Conservation (phyloP, 2,329 filamentous ascomycete genomes). For the Hymenoscyphus albidus region DNA sequence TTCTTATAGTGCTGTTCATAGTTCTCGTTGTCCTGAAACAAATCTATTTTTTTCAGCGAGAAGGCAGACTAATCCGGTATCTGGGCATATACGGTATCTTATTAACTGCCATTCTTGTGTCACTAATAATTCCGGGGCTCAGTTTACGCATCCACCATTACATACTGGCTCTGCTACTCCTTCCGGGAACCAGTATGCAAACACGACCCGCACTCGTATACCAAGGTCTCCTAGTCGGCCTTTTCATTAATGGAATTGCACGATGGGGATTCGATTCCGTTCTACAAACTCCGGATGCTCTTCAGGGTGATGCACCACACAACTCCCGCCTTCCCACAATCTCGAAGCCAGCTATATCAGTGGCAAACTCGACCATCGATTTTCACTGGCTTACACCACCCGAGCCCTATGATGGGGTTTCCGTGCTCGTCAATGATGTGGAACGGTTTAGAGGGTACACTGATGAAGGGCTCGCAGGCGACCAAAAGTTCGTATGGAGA, state of each 20-base stretch:
- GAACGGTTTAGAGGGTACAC: constrained; percentile 74
- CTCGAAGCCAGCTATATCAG: constrained; percentile 44
- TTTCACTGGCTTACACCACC: constrained; percentile 39
- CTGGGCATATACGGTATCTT: constrained; percentile 74
- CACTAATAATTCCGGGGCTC: constrained; percentile 69
- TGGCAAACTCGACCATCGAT: constrained; percentile 46
- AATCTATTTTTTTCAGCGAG: constrained; percentile 79
- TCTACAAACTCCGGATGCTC: constrained; percentile 71
- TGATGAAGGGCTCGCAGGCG: constrained; percentile 43
- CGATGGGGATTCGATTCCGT: constrained; percentile 91
- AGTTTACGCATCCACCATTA: constrained; percentile 93
- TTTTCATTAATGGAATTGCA: constrained; percentile 92
- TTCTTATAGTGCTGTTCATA: constrained; percentile 71
- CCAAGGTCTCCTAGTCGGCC: constrained; percentile 81
- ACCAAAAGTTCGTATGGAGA: constrained; percentile 56
- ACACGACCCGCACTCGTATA: constrained; percentile 81
- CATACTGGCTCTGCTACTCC: constrained; percentile 77
- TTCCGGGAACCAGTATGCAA: constrained; percentile 85
- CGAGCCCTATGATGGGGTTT: constrained; percentile 67
- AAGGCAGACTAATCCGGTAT: constrained; percentile 74
- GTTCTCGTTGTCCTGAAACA: constrained; percentile 67
- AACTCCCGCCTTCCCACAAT: constrained; percentile 59
- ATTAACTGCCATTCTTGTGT: constrained; percentile 60
- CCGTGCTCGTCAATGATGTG: constrained; percentile 80
- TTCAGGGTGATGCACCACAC: constrained; percentile 65